A percentile compares a stretch with the other conserved stretches of the same genome.
These are phyloP conservation scores for Candida schatavii DNA, from an alignment of 805 yeast genomes.

Conservation along the genomic window DNA sequence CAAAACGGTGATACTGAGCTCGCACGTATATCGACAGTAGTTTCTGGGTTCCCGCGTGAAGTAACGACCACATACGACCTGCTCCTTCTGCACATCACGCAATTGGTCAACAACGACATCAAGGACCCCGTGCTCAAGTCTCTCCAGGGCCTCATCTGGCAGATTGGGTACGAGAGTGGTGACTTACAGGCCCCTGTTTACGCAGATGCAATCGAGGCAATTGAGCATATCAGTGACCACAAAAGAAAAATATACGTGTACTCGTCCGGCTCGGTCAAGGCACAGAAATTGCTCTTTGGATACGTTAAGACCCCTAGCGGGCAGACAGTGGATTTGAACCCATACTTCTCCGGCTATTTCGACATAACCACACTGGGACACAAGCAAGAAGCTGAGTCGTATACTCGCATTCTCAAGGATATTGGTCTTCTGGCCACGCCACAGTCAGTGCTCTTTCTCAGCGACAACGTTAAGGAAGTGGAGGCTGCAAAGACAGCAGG, in stretches of 20 bases:
- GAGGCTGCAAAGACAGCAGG: slow-evolving; percentile 72
- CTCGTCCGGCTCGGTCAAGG: slow-evolving; percentile 86
- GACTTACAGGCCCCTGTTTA: slow-evolving; percentile 75
- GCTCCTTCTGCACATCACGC: slow-evolving; percentile 47
- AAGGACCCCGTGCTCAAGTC: slow-evolving; percentile 76
- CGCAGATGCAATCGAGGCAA: slow-evolving; percentile 62
- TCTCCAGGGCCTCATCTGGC: slow-evolving; percentile 85
- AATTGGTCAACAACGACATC: slow-evolving; percentile 61
- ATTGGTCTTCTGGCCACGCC: slow-evolving; percentile 34
- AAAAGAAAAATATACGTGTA: slow-evolving; percentile 58
- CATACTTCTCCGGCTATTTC: slow-evolving; percentile 61
- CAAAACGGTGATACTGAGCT: slow-evolving; percentile 1
- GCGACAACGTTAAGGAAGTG: slow-evolving; percentile 79
- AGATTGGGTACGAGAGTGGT: slow-evolving; percentile 72
- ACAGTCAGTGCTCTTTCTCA: slow-evolving; percentile 55
- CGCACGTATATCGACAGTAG: slow-evolving; percentile 26
- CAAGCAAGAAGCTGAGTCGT: slow-evolving; percentile 58
- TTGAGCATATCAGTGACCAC: slow-evolving; percentile 22
- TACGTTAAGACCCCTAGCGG: slow-evolving; percentile 44
- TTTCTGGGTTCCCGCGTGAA: slow-evolving; percentile 47
- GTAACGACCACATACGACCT: slow-evolving; percentile 20
- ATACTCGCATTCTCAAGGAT: slow-evolving; percentile 48
- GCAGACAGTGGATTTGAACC: slow-evolving; percentile 46
- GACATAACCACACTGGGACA: slow-evolving; percentile 84
- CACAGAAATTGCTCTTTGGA: slow-evolving; percentile 75